phyloP scores from a whole-genome alignment of 2,329 filamentous ascomycete species.

The Pezicula radicicola region DNA sequence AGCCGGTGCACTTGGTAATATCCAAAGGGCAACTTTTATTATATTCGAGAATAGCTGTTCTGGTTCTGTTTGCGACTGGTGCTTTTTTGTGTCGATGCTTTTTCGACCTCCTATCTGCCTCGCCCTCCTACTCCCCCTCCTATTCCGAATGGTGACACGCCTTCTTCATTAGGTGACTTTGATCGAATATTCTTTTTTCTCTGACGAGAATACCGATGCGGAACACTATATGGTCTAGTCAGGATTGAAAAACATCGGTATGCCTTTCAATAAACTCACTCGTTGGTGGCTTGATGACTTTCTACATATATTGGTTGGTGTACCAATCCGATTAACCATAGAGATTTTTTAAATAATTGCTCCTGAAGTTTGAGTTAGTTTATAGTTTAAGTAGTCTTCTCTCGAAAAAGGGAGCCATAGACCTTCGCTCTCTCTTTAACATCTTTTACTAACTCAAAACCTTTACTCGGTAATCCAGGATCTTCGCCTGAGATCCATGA shows the following conservation, averaged over 20 bases:
- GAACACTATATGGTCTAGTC: no score
- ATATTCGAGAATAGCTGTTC: no score
- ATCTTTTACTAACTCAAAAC: conserved; percentile 4
- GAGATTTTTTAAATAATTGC: no score
- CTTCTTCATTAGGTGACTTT: conserved; percentile 16
- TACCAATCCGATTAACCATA: no score
- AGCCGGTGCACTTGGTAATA: no score
- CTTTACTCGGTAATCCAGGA: conserved; percentile 6
- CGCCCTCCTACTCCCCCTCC: not conserved
- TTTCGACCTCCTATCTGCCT: not conserved
- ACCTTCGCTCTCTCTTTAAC: conserved; percentile 12
- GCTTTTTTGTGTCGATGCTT: no score
- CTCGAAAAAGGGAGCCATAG: conserved; percentile 14
- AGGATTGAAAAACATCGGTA: no score
- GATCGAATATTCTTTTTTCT: conserved; percentile 16
- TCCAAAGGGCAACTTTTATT: no score
- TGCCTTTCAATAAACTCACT: conserved; percentile 57
- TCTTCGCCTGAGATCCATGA: conserved; percentile 15
- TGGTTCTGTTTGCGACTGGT: no score
- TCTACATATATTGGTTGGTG: conserved; percentile 58
- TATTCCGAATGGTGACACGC: not conserved
- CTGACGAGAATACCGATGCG: no score
- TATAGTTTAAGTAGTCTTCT: no score
- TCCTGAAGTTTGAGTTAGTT: no score
- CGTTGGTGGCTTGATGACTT: conserved; percentile 58